Conservation (phyloP, 202 grass and related monocot species). For the Bolboschoenoplectus hybrid region DNA sequence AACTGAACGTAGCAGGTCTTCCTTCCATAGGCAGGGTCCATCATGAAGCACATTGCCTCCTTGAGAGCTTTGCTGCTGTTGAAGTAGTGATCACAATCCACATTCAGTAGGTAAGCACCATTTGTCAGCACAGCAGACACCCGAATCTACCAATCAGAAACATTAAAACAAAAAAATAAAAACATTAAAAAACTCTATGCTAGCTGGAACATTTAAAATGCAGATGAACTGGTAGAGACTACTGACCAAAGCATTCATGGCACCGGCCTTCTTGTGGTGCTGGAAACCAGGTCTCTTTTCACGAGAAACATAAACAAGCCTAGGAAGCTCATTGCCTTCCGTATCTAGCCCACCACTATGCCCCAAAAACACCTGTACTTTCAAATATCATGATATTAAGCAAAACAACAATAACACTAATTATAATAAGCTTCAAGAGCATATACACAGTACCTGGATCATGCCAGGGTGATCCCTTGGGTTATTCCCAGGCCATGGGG, state of each 20-base stretch:
- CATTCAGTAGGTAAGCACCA: constrained; percentile 97
- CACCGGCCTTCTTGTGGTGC: constrained; percentile 99
- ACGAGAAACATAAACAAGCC: constrained; percentile 99
- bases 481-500: constrained; percentile 98
- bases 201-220: constrained; percentile 22
- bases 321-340: constrained; percentile 92
- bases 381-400: constrained; percentile 31
- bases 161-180: not conserved
- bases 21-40: constrained; percentile 86
- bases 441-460: constrained; percentile 79
- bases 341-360: constrained; percentile 96
- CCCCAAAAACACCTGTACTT: constrained; percentile 84
- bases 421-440: constrained; percentile 19
- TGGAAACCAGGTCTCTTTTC: constrained; percentile 99
- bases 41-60: constrained; percentile 99
- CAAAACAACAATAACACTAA: constrained; percentile 33
- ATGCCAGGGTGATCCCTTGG: constrained; percentile 74
- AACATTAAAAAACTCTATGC: not conserved
- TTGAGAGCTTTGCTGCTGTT: constrained; percentile 99
- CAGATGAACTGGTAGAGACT: constrained; percentile 40
- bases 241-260: constrained; percentile 97
- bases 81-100: constrained; percentile 99
- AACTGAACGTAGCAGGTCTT: constrained; percentile 99
- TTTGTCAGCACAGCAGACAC: constrained; percentile 98
- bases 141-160: constrained; percentile 65